Conservation (phyloP, 257 asterid genomes). For the Fraxinus cuspidata region DNA sequence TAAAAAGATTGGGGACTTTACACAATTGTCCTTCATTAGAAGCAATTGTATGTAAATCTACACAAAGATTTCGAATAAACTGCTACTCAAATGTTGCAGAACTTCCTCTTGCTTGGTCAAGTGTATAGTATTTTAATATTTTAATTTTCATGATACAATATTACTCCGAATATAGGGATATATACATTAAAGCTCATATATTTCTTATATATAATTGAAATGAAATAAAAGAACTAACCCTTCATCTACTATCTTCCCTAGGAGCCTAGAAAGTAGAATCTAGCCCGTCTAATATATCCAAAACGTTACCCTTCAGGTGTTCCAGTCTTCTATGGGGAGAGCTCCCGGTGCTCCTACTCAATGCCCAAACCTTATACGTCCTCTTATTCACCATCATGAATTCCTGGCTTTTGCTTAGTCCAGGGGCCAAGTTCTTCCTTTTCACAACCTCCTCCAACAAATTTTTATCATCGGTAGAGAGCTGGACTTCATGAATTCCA, state of each 20-base stretch:
- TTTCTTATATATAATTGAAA: background rate
- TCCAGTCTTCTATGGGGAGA: conserved; percentile 43
- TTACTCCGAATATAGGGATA: conserved; percentile 12
- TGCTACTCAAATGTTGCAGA: background rate
- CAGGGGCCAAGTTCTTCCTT: conserved; percentile 37
- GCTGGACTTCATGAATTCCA: conserved; percentile 13
- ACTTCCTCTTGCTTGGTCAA: background rate
- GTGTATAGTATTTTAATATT: background rate
- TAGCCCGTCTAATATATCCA: conserved; percentile 58
- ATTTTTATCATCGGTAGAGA: conserved; percentile 41
- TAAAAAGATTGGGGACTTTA: no score
- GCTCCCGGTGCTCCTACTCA: conserved; percentile 58
- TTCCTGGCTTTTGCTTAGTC: conserved; percentile 64
- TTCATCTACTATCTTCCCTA: conserved; percentile 14
- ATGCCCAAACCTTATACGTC: conserved; percentile 33
- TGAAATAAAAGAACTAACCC: conserved; percentile 26
- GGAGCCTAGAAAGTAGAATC: conserved; percentile 35
- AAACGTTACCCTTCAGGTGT: conserved; percentile 39
- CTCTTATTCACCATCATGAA: conserved; percentile 32
- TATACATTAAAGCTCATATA: conserved; percentile 22
- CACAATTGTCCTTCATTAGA: background rate
- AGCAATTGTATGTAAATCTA: background rate
- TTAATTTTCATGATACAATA: background rate
- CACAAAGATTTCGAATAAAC: background rate
- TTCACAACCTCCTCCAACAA: conserved; percentile 48